These are phyloP conservation scores for Hemileccinum impolitum DNA, from an alignment of 768 basidiomycete species.

Conservation along the genomic window DNA sequence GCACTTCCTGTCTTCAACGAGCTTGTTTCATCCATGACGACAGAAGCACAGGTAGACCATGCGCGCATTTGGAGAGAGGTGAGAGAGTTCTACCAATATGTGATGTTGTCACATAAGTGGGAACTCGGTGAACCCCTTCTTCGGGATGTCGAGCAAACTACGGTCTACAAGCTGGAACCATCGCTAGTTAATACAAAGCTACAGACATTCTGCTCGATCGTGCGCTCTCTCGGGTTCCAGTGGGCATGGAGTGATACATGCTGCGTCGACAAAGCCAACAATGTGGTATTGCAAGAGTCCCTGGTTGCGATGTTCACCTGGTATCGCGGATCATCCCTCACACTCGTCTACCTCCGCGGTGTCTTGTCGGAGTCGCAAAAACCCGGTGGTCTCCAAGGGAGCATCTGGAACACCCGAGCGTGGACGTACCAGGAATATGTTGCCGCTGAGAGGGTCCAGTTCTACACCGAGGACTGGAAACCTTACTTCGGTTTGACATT, in stretches of 20 bases:
- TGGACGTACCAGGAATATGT: too few relatives aligned
- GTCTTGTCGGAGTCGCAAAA: not conserved
- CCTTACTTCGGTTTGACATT: not conserved
- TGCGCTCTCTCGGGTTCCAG: not conserved
- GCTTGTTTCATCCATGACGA: not conserved
- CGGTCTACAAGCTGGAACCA: not conserved
- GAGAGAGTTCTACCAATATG: conserved; percentile 6
- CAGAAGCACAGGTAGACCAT: not conserved
- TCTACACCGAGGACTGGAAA: too few relatives aligned
- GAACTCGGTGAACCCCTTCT: too few relatives aligned
- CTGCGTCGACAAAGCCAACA: not conserved
- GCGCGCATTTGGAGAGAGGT: conserved; percentile 5
- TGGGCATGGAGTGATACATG: not conserved
- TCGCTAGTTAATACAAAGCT: conserved; percentile 4
- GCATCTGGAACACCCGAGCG: conserved; percentile 9
- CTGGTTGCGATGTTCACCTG: conserved; percentile 14
- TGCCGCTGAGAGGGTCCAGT: too few relatives aligned
- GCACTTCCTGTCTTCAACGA: conserved; percentile 2
- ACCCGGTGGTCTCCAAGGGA: not conserved
- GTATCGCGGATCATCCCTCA: not conserved
- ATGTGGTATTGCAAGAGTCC: conserved; percentile 7
- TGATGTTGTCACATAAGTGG: too few relatives aligned
- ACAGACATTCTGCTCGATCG: not conserved
- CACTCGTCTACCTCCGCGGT: conserved; percentile 10
- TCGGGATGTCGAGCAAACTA: too few relatives aligned